Evolutionary conservation across 164 flowering plant genomes (phyloP).

Genomic region (Umbilicus rupestris): DNA sequence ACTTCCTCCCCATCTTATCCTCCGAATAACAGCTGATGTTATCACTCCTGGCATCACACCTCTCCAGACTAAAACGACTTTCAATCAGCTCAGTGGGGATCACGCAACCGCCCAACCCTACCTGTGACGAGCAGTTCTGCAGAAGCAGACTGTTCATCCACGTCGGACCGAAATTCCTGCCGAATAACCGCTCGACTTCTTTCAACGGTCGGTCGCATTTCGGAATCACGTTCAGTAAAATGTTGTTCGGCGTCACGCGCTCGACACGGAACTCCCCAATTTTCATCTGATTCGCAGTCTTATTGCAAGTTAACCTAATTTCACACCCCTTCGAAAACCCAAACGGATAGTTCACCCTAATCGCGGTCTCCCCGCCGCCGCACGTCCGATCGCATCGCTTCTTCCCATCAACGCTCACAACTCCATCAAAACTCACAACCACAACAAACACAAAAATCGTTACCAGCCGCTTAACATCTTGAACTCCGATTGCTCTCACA

Average conservation of each 20-base stretch:
- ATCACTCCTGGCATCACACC: constrained; percentile 13
- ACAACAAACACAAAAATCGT: neutral
- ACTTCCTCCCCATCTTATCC: neutral
- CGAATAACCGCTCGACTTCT: constrained; percentile 16
- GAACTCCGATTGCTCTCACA: too few relatives aligned
- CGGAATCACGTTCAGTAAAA: constrained; percentile 22
- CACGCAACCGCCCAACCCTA: constrained; percentile 14
- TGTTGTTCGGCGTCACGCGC: constrained; percentile 18
- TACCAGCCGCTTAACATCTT: neutral
- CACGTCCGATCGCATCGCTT: constrained; percentile 14
- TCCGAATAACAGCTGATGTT: constrained; percentile 31
- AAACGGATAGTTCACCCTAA: constrained; percentile 25
- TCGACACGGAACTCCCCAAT: constrained; percentile 24
- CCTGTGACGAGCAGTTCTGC: constrained; percentile 18
- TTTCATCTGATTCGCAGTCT: neutral
- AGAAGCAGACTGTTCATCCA: constrained; percentile 25
- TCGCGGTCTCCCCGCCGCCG: constrained; percentile 5
- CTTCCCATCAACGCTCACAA: neutral
- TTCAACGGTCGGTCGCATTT: constrained; percentile 24
- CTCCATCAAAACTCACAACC: neutral
- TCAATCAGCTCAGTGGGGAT: constrained; percentile 14
- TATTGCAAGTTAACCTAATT: constrained; percentile 25
- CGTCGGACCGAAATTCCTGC: constrained; percentile 19
- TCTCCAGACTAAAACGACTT: neutral
- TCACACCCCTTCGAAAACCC: constrained; percentile 30